Percentiles rank a stretch among this genome's conserved stretches.
These are phyloP conservation scores for Cryphonectria nitschkei DNA, from an alignment of 2,329 filamentous ascomycete species.

Conservation along the genomic window DNA sequence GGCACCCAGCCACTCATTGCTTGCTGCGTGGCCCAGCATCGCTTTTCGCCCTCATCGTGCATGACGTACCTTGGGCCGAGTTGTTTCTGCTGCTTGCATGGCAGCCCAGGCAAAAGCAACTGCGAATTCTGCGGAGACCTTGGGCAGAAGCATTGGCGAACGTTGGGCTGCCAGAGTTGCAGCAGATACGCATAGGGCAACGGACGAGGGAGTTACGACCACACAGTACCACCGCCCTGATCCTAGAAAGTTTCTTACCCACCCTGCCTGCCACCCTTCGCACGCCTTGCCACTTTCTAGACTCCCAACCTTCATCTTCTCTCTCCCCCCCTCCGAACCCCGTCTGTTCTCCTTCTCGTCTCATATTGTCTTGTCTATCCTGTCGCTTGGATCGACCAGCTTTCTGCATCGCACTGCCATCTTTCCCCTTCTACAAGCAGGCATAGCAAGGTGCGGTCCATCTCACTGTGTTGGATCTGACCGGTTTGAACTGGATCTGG, in stretches of 20 bases:
- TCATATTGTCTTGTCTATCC: neutral
- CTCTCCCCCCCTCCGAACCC: too few relatives aligned
- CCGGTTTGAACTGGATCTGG: neutral
- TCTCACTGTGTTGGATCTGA: neutral
- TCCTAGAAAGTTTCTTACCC: neutral
- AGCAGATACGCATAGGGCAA: neutral
- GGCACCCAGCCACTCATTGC: conserved; percentile 8
- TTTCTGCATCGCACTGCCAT: neutral
- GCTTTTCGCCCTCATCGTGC: neutral
- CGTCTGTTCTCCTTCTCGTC: neutral
- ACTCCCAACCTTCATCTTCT: neutral
- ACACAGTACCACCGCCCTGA: neutral
- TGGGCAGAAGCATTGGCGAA: neutral
- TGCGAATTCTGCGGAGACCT: neutral
- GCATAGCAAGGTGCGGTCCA: neutral
- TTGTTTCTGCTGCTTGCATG: conserved; percentile 3
- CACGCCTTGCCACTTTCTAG: neutral
- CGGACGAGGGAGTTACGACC: neutral
- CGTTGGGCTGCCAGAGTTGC: neutral
- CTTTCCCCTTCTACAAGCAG: neutral
- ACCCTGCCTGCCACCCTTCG: neutral
- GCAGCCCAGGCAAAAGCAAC: neutral
- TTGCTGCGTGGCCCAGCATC: conserved; percentile 12
- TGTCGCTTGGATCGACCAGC: neutral
- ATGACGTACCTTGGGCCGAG: conserved; percentile 4